These are phyloP conservation scores for Thermoascus crustaceus DNA, from an alignment of 2,329 filamentous ascomycete species.

Conservation along the genomic window DNA sequence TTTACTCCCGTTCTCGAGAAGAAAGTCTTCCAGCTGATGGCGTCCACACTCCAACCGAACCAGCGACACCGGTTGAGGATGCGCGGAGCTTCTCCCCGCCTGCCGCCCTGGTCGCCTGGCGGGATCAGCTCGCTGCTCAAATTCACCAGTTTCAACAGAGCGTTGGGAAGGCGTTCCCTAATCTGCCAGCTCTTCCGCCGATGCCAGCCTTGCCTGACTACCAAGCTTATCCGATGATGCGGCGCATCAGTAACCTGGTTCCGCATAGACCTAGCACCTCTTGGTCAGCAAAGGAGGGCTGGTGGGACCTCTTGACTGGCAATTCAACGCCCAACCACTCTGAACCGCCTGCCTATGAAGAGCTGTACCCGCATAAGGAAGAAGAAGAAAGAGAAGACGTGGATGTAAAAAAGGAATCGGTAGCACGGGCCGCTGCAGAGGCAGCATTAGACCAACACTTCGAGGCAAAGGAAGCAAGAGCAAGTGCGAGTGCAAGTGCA, in stretches of 20 bases:
- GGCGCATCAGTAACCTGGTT: conserved; percentile 63
- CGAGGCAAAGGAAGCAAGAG: conserved; percentile 27
- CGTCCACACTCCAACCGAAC: conserved; percentile 16
- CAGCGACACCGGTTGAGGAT: conserved; percentile 18
- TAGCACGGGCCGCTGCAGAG: conserved; percentile 36
- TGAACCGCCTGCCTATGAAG: conserved; percentile 68
- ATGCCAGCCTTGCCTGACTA: conserved; percentile 63
- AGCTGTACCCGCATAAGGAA: conserved; percentile 56
- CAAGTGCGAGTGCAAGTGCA: conserved; percentile 6
- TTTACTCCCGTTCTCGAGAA: conserved; percentile 12
- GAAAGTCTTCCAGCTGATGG: conserved; percentile 10
- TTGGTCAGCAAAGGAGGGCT: conserved; percentile 38
- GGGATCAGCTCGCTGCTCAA: conserved; percentile 65
- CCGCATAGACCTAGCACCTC: conserved; percentile 54
- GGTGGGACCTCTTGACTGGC: conserved; percentile 60
- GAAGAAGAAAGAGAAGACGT: conserved; percentile 28
- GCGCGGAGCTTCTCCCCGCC: conserved; percentile 43
- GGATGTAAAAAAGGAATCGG: conserved; percentile 36
- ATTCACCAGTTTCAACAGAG: conserved; percentile 69
- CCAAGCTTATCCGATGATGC: conserved; percentile 63
- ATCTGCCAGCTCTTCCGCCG: conserved; percentile 50
- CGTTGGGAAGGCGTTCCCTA: conserved; percentile 58
- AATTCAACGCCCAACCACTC: conserved; percentile 39
- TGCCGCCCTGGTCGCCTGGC: conserved; percentile 59
- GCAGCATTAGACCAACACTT: conserved; percentile 39